Evolutionary conservation across 305 asterid genomes (phyloP).

Genomic region (Fraxinus nigra): DNA sequence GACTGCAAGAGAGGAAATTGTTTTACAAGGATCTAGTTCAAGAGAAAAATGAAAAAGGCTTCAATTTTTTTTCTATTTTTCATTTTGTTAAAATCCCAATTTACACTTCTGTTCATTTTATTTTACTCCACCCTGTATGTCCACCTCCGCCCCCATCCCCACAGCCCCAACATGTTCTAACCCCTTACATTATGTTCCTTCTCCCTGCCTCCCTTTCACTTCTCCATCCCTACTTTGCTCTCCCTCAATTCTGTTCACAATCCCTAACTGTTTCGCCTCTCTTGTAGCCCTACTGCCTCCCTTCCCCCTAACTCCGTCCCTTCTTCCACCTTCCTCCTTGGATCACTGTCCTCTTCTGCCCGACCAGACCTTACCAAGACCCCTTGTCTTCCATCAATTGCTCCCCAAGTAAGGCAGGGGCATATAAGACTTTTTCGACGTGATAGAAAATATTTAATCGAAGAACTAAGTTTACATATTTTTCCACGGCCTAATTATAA

Average conservation of each 20-base stretch:
- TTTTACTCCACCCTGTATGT: not conserved
- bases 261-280: not conserved
- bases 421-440: not conserved
- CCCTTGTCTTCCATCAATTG: not conserved
- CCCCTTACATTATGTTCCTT: not conserved
- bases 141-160: not conserved
- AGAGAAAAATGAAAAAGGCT: not conserved
- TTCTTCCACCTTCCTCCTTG: not conserved
- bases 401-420: too few relatives aligned
- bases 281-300: not conserved
- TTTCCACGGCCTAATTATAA: not conserved
- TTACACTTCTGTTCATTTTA: not conserved
- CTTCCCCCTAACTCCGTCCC: not conserved
- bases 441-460: not conserved
- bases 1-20: slow-evolving; percentile 29
- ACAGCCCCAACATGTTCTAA: not conserved
- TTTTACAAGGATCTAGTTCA: not conserved
- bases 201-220: not conserved
- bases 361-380: not conserved
- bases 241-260: too few relatives aligned
- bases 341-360: not conserved
- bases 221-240: not conserved
- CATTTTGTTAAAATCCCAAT: not conserved
- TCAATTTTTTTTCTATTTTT: too few relatives aligned
- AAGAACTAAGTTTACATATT: not conserved